Evolutionary conservation across 2,329 filamentous ascomycete species (phyloP), one percentile per base, ranked within the genome.

Genomic region (Botrytis paeoniae): DNA sequence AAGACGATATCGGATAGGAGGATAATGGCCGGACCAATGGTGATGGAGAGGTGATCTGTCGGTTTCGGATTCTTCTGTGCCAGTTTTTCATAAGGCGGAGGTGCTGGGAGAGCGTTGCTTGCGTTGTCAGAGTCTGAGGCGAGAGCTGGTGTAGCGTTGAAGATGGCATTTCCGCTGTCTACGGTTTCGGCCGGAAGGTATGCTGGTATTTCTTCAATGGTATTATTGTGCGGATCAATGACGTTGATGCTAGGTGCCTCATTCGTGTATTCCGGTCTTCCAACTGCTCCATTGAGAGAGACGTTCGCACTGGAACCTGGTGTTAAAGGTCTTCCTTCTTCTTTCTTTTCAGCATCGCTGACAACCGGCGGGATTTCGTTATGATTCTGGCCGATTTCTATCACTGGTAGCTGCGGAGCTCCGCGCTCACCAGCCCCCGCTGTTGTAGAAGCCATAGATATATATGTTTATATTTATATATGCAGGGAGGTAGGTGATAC

Each of bases 11-110:
- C 76, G 73, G 77, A 76, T 43, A 77, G 37, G 29, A 78, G 66
- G 25, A 78, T 78, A 12, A 78, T 69, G 6, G 72, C 69, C n/a
- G 76, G 76, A 0, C 76, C 76, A 29, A 78, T 70, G 25, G 76
- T 78, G 48, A 78, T 78, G 10, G 75, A 73, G n/a, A 76, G 73
- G 54, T 78, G 75, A 59, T 77, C 76, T 22, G 69, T 76, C 1
- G 74, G 72, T 59, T 75, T 76, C 2, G 76, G 75, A 43, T 74
- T 76, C 35, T 75, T 77, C 62, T 78, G 76, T 35, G 76, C 76
- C 8, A 78, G 73, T 51, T 75, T 78, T 65, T 78, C 76, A 48
- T 74, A 75, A 18, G 73, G 68, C 57, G 62, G 73, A 16, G 70
- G 61, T 18, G 60, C 7, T 32, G 48, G 29, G 10, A 59, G n/a